Evolutionary conservation across 495 filamentous ascomycete species (phyloP).

Genomic region (Geopyxis carbonaria): DNA sequence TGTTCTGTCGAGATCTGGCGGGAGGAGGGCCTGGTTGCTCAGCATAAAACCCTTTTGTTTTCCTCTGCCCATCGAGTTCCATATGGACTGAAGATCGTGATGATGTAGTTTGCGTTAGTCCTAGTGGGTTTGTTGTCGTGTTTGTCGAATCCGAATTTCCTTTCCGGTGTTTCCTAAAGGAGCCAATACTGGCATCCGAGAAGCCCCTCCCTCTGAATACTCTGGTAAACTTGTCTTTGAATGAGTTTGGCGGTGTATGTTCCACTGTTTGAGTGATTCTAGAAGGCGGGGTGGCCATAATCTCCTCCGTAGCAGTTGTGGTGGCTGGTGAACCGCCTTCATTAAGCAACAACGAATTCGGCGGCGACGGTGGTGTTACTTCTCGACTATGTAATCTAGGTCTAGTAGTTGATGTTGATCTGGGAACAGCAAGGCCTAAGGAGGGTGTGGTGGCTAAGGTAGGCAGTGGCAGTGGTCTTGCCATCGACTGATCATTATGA

Average conservation of each 20-base stretch:
- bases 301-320: constrained; percentile 1
- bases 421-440: constrained; percentile 8
- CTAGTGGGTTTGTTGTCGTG: constrained; percentile 3
- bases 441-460: background rate
- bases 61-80: too few relatives aligned
- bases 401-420: constrained; percentile 10
- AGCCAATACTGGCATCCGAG: constrained; percentile 17
- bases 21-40: too few relatives aligned
- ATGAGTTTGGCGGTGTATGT: constrained; percentile 15
- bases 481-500: constrained; percentile 6
- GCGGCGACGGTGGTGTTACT: constrained; percentile 22
- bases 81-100: constrained; percentile 1
- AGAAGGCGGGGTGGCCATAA: constrained; percentile 3
- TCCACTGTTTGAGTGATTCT: background rate
- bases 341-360: constrained; percentile 18
- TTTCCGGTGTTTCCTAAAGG: constrained; percentile 2
- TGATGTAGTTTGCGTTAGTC: background rate
- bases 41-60: too few relatives aligned
- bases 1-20: too few relatives aligned
- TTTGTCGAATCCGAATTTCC: constrained; percentile 5
- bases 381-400: constrained; percentile 21
- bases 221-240: constrained; percentile 21
- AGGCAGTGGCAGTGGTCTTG: constrained; percentile 3
- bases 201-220: constrained; percentile 20
- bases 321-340: constrained; percentile 3